Conservation (phyloP, 805 yeast genomes). For the Starmerella bacillaris region DNA sequence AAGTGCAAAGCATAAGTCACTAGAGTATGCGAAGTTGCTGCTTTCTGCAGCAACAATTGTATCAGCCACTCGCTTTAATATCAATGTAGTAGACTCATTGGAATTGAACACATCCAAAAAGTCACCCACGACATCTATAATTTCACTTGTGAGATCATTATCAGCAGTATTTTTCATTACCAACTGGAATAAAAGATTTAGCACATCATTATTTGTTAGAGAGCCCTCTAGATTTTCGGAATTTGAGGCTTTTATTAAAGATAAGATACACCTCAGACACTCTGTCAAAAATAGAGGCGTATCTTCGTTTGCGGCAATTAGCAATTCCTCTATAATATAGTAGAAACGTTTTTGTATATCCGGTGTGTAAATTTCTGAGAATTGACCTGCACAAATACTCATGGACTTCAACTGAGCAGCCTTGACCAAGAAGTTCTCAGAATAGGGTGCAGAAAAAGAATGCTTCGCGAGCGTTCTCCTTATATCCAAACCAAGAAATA, state of each 20-base stretch:
- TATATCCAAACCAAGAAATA: slow-evolving; percentile 7
- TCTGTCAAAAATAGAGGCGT: slow-evolving; percentile 59
- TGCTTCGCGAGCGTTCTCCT: slow-evolving; percentile 10
- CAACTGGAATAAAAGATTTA: slow-evolving; percentile 42
- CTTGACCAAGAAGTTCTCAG: slow-evolving; percentile 7
- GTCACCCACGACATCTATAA: slow-evolving; percentile 49
- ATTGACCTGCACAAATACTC: slow-evolving; percentile 7
- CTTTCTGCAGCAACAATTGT: slow-evolving; percentile 6
- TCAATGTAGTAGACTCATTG: slow-evolving; percentile 6
- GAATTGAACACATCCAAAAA: slow-evolving; percentile 28
- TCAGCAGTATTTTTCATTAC: slow-evolving; percentile 62
- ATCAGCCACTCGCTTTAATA: slow-evolving; percentile 13
- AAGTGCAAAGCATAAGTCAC: slow-evolving; percentile 40
- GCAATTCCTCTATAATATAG: slow-evolving; percentile 28
- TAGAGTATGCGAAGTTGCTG: slow-evolving; percentile 31
- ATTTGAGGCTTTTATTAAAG: no score
- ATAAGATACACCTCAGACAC: slow-evolving; percentile 40
- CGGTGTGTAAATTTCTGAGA: slow-evolving; percentile 12
- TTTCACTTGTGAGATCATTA: slow-evolving; percentile 45
- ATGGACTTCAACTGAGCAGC: slow-evolving; percentile 10
- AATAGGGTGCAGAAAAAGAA: slow-evolving; percentile 4
- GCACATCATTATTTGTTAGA: slow-evolving; percentile 22
- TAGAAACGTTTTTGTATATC: slow-evolving; percentile 20
- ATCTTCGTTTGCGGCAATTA: slow-evolving; percentile 58
- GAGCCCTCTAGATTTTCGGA: slow-evolving; percentile 24